Conservation (phyloP, 805 yeast species). For the Alloascoidea hylecoeti region DNA sequence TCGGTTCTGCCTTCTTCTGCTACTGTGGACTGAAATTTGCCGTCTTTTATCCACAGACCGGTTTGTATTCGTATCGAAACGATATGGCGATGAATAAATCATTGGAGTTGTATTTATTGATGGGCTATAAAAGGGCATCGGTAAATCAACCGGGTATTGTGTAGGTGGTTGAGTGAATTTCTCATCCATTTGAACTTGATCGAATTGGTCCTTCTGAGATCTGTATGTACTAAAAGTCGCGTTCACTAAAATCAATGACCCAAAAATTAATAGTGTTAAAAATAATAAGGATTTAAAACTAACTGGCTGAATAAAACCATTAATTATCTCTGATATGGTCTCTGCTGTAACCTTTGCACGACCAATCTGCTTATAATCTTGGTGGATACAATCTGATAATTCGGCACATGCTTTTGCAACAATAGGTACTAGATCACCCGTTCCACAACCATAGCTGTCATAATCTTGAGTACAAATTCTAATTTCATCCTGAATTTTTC, state of each 20-base stretch:
- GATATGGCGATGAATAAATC: slow-evolving; percentile 1
- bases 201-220: slow-evolving; percentile 3
- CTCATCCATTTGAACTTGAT: not conserved
- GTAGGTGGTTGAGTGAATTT: not conserved
- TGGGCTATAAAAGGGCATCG: slow-evolving; percentile 2
- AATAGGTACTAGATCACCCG: slow-evolving; percentile 58
- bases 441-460: slow-evolving; percentile 51
- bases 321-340: slow-evolving; percentile 69
- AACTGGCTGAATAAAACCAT: slow-evolving; percentile 60
- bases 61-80: too few species aligned
- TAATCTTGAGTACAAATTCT: slow-evolving; percentile 59
- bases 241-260: slow-evolving; percentile 37
- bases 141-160: slow-evolving; percentile 3
- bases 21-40: not conserved
- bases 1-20: slow-evolving; percentile 3
- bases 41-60: too few species aligned
- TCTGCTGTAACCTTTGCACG: slow-evolving; percentile 66
- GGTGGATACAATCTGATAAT: slow-evolving; percentile 75
- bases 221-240: slow-evolving; percentile 26
- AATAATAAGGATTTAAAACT: slow-evolving; percentile 53
- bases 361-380: slow-evolving; percentile 56
- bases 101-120: slow-evolving; percentile 2
- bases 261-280: slow-evolving; percentile 29
- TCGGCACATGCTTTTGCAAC: slow-evolving; percentile 54
- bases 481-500: slow-evolving; percentile 49